phyloP scores from a whole-genome alignment of 177 flowering plant genomes.

The Vitis hybrid region DNA sequence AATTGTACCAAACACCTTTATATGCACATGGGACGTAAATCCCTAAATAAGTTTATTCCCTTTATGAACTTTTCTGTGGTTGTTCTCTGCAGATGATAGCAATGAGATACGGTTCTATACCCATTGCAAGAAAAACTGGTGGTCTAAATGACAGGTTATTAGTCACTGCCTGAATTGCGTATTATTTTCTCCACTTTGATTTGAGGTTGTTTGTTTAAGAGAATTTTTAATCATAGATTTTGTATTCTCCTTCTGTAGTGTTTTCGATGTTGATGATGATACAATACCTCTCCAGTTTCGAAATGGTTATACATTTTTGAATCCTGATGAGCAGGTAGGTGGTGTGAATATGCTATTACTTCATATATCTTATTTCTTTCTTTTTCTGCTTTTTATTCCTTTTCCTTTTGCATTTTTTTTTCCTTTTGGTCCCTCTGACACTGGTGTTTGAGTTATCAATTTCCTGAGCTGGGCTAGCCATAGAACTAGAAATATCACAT shows the following conservation, averaged over 20 bases:
- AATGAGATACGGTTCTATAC: conserved; percentile 95
- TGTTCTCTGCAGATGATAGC: conserved; percentile 80
- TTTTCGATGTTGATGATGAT: conserved; percentile 90
- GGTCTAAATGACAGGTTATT: conserved; percentile 90
- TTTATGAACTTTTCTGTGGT: background rate
- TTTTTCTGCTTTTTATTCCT: too few species aligned
- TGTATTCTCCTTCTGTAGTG: conserved; percentile 44
- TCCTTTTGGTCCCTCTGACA: background rate
- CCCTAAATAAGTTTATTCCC: background rate
- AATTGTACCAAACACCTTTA: background rate
- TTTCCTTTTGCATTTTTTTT: too few species aligned
- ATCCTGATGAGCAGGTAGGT: conserved; percentile 79
- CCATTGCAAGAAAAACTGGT: conserved; percentile 88
- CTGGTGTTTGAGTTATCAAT: background rate
- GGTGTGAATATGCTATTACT: background rate
- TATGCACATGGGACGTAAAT: background rate
- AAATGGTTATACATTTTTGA: conserved; percentile 76
- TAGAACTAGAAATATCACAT: background rate
- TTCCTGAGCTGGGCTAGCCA: background rate
- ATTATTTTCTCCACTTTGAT: background rate
- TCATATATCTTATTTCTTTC: background rate
- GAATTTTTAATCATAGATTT: background rate
- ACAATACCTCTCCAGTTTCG: conserved; percentile 66
- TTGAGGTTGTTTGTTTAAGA: conserved; percentile 10
- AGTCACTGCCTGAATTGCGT: background rate